These are phyloP conservation scores for Aspergillus ruber DNA, from an alignment of 2,329 filamentous ascomycete species.

Conservation along the genomic window DNA sequence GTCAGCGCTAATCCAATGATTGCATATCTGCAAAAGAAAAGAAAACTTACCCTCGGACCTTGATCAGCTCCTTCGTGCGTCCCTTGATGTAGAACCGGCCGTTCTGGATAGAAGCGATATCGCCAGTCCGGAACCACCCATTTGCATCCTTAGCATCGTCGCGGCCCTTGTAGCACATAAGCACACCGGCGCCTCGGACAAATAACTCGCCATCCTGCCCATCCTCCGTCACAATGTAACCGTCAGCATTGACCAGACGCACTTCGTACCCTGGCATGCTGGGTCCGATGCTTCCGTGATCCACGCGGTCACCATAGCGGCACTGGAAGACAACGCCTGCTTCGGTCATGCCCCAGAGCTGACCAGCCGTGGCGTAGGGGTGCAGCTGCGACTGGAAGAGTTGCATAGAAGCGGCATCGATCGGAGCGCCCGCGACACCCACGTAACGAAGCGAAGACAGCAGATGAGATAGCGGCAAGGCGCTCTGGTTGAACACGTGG, in stretches of 20 bases:
- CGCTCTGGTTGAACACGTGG: constrained; percentile 27
- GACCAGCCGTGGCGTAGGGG: constrained; percentile 36
- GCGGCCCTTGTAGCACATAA: constrained; percentile 33
- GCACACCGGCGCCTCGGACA: constrained; percentile 32
- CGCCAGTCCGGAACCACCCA: constrained; percentile 41
- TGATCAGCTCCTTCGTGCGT: constrained; percentile 41
- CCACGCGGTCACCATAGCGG: constrained; percentile 33
- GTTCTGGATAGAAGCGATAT: constrained; percentile 31
- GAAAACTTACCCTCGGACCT: constrained; percentile 36
- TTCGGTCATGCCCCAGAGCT: constrained; percentile 54
- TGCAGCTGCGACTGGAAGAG: constrained; percentile 37
- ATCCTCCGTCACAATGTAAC: constrained; percentile 21
- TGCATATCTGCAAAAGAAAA: not conserved
- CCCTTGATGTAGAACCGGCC: constrained; percentile 36
- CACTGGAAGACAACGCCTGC: constrained; percentile 41
- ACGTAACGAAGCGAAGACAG: constrained; percentile 41
- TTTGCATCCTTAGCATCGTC: constrained; percentile 28
- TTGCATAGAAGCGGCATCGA: constrained; percentile 38
- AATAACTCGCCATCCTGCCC: constrained; percentile 36
- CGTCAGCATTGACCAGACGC: constrained; percentile 31
- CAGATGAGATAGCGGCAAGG: constrained; percentile 17
- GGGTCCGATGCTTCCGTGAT: constrained; percentile 44
- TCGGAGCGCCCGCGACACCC: constrained; percentile 45
- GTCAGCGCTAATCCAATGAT: not conserved
- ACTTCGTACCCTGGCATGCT: constrained; percentile 36